Evolutionary conservation across 2,329 filamentous ascomycete species (phyloP), one percentile per base, ranked within the genome.

Genomic region (Aureobasidium sp.): DNA sequence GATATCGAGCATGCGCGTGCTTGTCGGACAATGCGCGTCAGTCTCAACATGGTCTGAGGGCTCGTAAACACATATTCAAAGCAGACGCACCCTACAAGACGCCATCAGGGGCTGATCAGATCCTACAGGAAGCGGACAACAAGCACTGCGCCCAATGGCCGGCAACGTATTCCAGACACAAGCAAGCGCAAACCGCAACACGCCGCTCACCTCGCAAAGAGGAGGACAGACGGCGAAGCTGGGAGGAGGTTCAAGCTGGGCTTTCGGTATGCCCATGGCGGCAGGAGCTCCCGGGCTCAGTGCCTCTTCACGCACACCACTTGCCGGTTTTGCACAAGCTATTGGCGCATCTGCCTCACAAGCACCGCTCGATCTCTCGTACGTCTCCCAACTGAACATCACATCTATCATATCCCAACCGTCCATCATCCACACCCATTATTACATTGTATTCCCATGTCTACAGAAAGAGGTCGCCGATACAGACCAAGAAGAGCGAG

Each of bases 111-210:
- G 29, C 59, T 61, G 48, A 61, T 15, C 15, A 24, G 3, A 32
- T 55, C n/a, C 39, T 39, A 12, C 68, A 82, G 80, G 76, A 68
- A 75, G 77, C 65, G 76, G 77, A 68, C 76, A 78, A 65, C 80
- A 82, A 72, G 75, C 78, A 67, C 70, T 83, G 66, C 78, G 80
- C 71, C 76, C 76, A 64, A 80, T 83, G 73, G 78, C 79, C 65
- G 77, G 80, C 69, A 75, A 73, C 63, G 75, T 78, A 71, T 85
- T 84, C 71, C 77, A 79, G 34, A 53, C 69, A 32, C 69, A 69
- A 63, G 66, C 67, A 46, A 65, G 48, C 34, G 44, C 56, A 20
- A 46, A 34, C 12, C 65, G 63, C 20, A 65, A 52, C 20, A 57
- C 62, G 29, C 61, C 63, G 26, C 56, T 66, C 46, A 57, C 63